These are phyloP conservation scores for Madurella mycetomatis DNA, from an alignment of 2,329 filamentous ascomycete genomes.

Conservation along the genomic window DNA sequence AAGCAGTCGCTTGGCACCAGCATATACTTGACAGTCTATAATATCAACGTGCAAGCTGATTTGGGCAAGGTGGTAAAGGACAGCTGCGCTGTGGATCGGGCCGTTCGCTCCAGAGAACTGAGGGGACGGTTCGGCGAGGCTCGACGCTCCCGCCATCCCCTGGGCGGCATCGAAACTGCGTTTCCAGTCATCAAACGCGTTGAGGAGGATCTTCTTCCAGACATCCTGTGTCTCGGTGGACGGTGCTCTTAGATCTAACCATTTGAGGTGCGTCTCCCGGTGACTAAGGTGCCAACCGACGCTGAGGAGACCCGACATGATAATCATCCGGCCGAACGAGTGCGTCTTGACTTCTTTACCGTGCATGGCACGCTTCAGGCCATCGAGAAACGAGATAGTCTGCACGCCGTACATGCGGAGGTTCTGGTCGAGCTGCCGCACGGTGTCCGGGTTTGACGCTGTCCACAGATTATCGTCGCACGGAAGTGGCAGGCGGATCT, in stretches of 20 bases:
- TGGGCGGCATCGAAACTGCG: constrained; percentile 73
- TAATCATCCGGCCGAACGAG: constrained; percentile 80
- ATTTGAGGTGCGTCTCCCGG: constrained; percentile 77
- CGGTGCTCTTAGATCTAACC: constrained; percentile 63
- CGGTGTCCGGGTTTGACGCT: constrained; percentile 70
- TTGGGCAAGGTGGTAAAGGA: constrained; percentile 81
- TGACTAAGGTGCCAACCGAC: constrained; percentile 91
- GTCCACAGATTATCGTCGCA: constrained; percentile 87
- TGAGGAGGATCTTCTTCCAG: constrained; percentile 72
- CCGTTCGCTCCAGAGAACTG: constrained; percentile 54
- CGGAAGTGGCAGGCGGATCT: constrained; percentile 78
- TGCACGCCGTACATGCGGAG: constrained; percentile 75
- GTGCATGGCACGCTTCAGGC: constrained; percentile 77
- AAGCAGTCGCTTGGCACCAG: constrained; percentile 70
- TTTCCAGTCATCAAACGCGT: constrained; percentile 84
- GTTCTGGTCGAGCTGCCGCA: constrained; percentile 70
- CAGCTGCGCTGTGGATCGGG: constrained; percentile 72
- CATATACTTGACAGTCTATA: constrained; percentile 84
- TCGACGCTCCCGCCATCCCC: constrained; percentile 32
- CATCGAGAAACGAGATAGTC: constrained; percentile 76
- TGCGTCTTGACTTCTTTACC: constrained; percentile 78
- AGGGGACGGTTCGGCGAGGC: constrained; percentile 31
- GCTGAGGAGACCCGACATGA: constrained; percentile 86
- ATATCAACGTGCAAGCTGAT: constrained; percentile 88
- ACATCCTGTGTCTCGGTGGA: constrained; percentile 61